Evolutionary conservation across 768 basidiomycete genomes (phyloP), one percentile per base, ranked within the genome.

Genomic region (Kwoniella mangroviensis): DNA sequence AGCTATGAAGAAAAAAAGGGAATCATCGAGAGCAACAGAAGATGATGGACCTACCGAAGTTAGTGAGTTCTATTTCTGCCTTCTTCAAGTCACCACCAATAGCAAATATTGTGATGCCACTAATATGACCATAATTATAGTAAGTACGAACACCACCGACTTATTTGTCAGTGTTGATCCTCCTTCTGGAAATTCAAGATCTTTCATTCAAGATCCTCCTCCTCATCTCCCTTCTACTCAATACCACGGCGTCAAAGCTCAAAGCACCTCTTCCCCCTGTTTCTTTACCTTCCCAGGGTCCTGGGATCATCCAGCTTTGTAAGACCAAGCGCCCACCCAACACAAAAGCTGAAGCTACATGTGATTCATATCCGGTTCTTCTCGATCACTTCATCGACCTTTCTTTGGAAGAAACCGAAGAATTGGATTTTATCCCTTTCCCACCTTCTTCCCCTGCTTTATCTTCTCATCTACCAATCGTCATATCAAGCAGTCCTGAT

Each of bases 391-490:
- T 6, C 2, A 12, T 22, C 12, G 53, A 54, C 21, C 24, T 54
- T n/a, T 21, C 21, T 6, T 22, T 24, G 21, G 1, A 54, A 12
- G 21, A 54, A 11, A 22, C 21, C 10, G 53, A 54, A 54, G 53
- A 54, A 22, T 2, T n/a, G 53, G 53, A 54, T 21, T 54, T 54
- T 12, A 54, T 54, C n/a, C 53, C 53, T 54, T 54, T 54, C 21
- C 53, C 53, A 22, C 21, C 53, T 24, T 54, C 24, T 4, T 22
- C 53, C 0, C 53, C 53, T 2, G 19, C 2, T 6, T 13, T 7
- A 19, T 51, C 49, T 26, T 26, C 49, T 13, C 12, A 51, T 6
- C 49, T n/a, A 13, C 49, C 49, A 13, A 51, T 51, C 2, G 49
- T 51, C 13, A 13, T 2, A 51, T n/a, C 49, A 13, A 13, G 49